A percentile compares a stretch with the other conserved stretches of the same genome.
phyloP scores from a whole-genome alignment of 1,139 yeast species.

The Saccharomyces hybrid region DNA sequence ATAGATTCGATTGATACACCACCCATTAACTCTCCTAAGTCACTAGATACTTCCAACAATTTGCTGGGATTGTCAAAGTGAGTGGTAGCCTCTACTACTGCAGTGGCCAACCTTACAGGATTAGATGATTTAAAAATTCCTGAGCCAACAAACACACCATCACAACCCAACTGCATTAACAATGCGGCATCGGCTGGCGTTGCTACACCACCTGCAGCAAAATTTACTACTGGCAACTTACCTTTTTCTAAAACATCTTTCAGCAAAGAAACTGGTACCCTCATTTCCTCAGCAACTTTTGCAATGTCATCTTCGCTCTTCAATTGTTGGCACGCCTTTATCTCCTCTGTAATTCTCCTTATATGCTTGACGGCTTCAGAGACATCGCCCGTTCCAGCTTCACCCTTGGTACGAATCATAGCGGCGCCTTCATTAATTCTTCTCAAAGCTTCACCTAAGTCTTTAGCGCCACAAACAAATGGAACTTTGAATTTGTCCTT shows the following conservation, averaged over 20 bases:
- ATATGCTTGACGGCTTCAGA: conserved; percentile 81
- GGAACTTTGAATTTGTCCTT: conserved; percentile 63
- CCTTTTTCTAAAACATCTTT: conserved; percentile 48
- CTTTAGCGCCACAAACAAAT: conserved; percentile 80
- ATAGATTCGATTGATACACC: conserved; percentile 25
- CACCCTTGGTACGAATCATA: conserved; percentile 83
- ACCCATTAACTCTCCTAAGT: conserved; percentile 44
- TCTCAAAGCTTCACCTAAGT: conserved; percentile 78
- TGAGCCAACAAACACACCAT: conserved; percentile 86
- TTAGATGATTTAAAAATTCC: conserved; percentile 64
- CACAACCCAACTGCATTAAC: conserved; percentile 87
- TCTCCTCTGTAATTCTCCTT: conserved; percentile 49
- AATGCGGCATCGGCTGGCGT: conserved; percentile 87
- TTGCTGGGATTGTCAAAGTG: conserved; percentile 58
- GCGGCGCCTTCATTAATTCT: conserved; percentile 82
- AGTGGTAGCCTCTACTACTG: conserved; percentile 77
- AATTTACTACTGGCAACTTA: conserved; percentile 74
- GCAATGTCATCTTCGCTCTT: conserved; percentile 41
- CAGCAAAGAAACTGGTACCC: conserved; percentile 53
- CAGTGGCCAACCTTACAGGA: conserved; percentile 69
- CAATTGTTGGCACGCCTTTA: conserved; percentile 35
- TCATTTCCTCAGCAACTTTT: conserved; percentile 47
- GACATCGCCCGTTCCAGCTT: conserved; percentile 85
- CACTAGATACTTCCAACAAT: conserved; percentile 64
- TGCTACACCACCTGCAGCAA: conserved; percentile 88